Evolutionary conservation across 441 rosid species (phyloP).

Genomic region (Erodium trifolium): DNA sequence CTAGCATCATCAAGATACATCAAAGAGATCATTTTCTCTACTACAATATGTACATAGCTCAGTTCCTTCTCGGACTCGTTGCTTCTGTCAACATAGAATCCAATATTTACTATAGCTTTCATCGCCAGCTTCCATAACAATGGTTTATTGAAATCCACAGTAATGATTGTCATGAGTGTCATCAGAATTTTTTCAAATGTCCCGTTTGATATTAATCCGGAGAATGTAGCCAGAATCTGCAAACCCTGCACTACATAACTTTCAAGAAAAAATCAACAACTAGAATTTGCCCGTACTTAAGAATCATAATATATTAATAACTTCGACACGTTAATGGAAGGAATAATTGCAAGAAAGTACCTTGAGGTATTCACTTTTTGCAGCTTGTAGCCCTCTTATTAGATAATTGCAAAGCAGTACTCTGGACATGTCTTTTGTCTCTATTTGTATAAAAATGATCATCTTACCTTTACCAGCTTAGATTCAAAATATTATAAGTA

Average conservation of each 20-base stretch:
- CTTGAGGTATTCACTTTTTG: no score
- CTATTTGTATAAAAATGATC: no score
- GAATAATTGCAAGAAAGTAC: no score
- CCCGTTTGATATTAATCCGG: slow-evolving; percentile 44
- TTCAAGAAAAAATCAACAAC: slow-evolving; percentile 10
- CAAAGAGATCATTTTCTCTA: slow-evolving; percentile 43
- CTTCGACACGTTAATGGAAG: no score
- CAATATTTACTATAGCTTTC: slow-evolving; percentile 63
- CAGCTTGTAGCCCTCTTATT: no score
- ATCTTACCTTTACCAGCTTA: no score
- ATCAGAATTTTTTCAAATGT: slow-evolving; percentile 58
- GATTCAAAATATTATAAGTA: no score
- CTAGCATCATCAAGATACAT: slow-evolving; percentile 34
- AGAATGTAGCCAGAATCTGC: slow-evolving; percentile 57
- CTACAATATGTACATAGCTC: slow-evolving; percentile 51
- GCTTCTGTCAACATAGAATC: slow-evolving; percentile 47
- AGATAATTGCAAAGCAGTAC: no score
- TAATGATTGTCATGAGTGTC: slow-evolving; percentile 46
- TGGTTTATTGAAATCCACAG: slow-evolving; percentile 33
- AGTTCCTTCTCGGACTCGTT: slow-evolving; percentile 45
- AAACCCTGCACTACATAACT: slow-evolving; percentile 65
- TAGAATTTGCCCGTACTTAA: not conserved
- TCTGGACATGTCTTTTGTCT: no score
- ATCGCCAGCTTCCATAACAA: slow-evolving; percentile 58
- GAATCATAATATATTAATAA: not conserved